These are phyloP conservation scores for Plasmodium vinckei DNA, from an alignment of 169 alveolate genomes.

Conservation along the genomic window DNA sequence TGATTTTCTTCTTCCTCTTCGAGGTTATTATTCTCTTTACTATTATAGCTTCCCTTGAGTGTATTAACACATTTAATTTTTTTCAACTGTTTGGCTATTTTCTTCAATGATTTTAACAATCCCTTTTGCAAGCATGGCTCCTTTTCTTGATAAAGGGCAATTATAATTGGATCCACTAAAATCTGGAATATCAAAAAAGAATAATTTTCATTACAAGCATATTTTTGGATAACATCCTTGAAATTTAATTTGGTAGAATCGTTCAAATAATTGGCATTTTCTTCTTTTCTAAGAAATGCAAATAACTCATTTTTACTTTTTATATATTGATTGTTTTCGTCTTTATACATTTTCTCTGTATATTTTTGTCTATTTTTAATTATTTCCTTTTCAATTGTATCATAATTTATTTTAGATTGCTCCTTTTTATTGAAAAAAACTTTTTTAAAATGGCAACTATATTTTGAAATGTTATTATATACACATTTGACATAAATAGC, in stretches of 20 bases:
- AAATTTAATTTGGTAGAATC: neutral
- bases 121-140: slow-evolving; percentile 27
- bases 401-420: neutral
- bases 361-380: slow-evolving; percentile 21
- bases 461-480: slow-evolving; percentile 9
- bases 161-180: slow-evolving; percentile 65
- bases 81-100: slow-evolving; percentile 42
- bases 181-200: slow-evolving; percentile 30
- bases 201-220: neutral
- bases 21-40: neutral
- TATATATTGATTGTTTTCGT: slow-evolving; percentile 9
- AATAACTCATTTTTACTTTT: slow-evolving; percentile 1
- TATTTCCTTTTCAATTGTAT: slow-evolving; percentile 20
- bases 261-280: neutral
- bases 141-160: slow-evolving; percentile 63
- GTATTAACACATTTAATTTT: neutral
- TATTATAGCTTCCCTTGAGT: neutral
- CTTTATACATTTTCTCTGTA: slow-evolving; percentile 1
- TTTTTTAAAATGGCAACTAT: slow-evolving; percentile 18
- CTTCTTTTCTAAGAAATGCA: neutral
- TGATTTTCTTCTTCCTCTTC: neutral
- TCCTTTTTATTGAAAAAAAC: slow-evolving; percentile 28
- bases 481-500: slow-evolving; percentile 39
- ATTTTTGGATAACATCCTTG: neutral
- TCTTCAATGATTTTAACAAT: slow-evolving; percentile 46